These are phyloP conservation scores for Trametes hirsuta DNA, from an alignment of 1,284 basidiomycete genomes.

Conservation along the genomic window DNA sequence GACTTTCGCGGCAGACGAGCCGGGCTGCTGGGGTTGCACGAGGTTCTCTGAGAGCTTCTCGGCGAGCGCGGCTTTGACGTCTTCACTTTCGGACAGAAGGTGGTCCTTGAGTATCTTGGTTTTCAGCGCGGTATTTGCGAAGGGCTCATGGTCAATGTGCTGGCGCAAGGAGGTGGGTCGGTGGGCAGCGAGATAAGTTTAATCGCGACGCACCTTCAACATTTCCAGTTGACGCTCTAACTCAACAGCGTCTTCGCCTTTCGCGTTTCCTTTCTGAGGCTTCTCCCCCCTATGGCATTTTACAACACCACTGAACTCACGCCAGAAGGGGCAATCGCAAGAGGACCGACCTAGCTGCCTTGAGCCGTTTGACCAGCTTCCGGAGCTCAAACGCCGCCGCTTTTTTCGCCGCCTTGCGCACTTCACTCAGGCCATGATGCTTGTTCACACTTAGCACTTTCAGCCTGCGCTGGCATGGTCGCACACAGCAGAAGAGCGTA, in stretches of 20 bases:
- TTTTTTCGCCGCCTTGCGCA: slow-evolving; percentile 77
- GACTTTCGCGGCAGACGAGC: slow-evolving; percentile 60
- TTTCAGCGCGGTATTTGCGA: slow-evolving; percentile 65
- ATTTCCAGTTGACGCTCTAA: slow-evolving; percentile 71
- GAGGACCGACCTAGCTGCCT: slow-evolving; percentile 53
- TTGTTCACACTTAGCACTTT: slow-evolving; percentile 36
- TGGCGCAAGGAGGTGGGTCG: slow-evolving; percentile 35
- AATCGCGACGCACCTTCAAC: slow-evolving; percentile 57
- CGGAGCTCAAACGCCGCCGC: slow-evolving; percentile 83
- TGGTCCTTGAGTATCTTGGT: slow-evolving; percentile 80
- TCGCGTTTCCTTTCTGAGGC: slow-evolving; percentile 25
- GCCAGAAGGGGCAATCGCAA: too few relatives aligned
- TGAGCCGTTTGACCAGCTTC: slow-evolving; percentile 84
- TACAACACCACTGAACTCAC: slow-evolving; percentile 12
- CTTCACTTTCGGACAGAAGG: slow-evolving; percentile 49
- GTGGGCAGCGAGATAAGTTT: background rate
- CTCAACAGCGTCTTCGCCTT: slow-evolving; percentile 46
- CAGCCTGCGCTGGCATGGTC: background rate
- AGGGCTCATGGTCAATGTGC: slow-evolving; percentile 60
- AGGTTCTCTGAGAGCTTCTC: slow-evolving; percentile 43
- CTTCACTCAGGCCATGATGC: slow-evolving; percentile 73
- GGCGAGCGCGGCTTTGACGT: slow-evolving; percentile 48
- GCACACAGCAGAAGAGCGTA: background rate
- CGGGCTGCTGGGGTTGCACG: slow-evolving; percentile 38
- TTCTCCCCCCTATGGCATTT: slow-evolving; percentile 41